These are phyloP conservation scores for Aspergillus sp. DNA, from an alignment of 2,329 filamentous ascomycete genomes.

Conservation along the genomic window DNA sequence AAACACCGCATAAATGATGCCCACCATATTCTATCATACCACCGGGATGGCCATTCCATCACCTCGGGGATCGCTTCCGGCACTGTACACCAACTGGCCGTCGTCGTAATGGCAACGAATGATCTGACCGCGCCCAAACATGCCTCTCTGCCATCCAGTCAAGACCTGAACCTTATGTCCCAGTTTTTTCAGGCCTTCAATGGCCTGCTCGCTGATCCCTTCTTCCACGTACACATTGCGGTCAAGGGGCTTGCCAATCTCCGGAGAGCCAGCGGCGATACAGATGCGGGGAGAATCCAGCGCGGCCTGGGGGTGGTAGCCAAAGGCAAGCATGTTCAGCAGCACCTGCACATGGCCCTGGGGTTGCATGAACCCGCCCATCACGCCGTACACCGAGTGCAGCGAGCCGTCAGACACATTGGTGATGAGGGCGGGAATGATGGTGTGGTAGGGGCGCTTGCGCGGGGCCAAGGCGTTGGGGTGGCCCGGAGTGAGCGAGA, in stretches of 20 bases:
- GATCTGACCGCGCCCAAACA: conserved; percentile 86
- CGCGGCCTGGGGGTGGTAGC: conserved; percentile 78
- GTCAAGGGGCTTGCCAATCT: conserved; percentile 56
- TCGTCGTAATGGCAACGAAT: conserved; percentile 78
- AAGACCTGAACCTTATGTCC: conserved; percentile 74
- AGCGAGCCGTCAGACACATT: conserved; percentile 69
- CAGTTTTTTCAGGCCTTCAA: conserved; percentile 63
- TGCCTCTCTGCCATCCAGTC: conserved; percentile 59
- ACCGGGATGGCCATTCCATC: conserved; percentile 69
- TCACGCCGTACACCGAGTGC: conserved; percentile 88
- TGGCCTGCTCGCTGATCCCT: conserved; percentile 67
- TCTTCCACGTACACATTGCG: conserved; percentile 76
- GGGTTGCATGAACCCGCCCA: conserved; percentile 98
- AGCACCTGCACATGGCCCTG: conserved; percentile 94
- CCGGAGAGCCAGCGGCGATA: conserved; percentile 71
- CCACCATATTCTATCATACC: conserved; percentile 6
- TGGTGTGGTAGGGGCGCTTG: conserved; percentile 95
- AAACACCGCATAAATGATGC: too few species aligned
- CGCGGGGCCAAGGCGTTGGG: conserved; percentile 76
- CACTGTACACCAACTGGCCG: conserved; percentile 73
- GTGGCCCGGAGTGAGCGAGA: conserved; percentile 66
- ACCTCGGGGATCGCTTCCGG: conserved; percentile 81
- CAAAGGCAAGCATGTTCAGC: conserved; percentile 81
- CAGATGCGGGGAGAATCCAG: conserved; percentile 90
- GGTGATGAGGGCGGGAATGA: conserved; percentile 89